Evolutionary conservation across 768 basidiomycete genomes (phyloP).

Genomic region (Podaxis sp.): DNA sequence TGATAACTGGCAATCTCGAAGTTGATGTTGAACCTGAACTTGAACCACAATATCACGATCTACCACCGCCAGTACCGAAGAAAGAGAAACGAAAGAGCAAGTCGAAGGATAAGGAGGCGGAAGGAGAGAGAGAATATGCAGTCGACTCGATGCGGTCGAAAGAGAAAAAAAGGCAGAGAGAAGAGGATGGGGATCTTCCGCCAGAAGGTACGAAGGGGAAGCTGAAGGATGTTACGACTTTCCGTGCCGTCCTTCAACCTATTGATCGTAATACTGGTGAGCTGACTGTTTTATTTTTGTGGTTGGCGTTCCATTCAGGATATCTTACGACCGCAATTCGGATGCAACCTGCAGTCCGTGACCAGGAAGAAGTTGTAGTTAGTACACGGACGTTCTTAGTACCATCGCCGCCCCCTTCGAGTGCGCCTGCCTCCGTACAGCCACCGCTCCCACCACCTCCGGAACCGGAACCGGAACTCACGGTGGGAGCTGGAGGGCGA

Average conservation of each 20-base stretch:
- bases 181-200: conserved; percentile 30
- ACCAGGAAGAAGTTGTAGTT: conserved; percentile 14
- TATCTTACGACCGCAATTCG: conserved; percentile 22
- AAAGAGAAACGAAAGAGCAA: conserved; percentile 52
- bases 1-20: conserved; percentile 30
- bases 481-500: conserved; percentile 37
- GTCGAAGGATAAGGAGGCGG: conserved; percentile 36
- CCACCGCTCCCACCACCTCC: conserved; percentile 39
- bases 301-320: conserved; percentile 17
- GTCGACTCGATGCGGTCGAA: conserved; percentile 18
- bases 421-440: conserved; percentile 31
- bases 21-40: conserved; percentile 36
- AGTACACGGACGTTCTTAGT: conserved; percentile 15
- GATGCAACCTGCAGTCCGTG: conserved; percentile 14
- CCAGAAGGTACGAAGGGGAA: conserved; percentile 44
- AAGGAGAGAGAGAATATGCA: conserved; percentile 25
- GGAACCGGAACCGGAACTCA: conserved; percentile 25
- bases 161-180: conserved; percentile 26
- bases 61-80: conserved; percentile 23
- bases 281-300: conserved; percentile 16
- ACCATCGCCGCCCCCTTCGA: conserved; percentile 12
- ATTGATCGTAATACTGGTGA: conserved; percentile 42
- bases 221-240: conserved; percentile 67
- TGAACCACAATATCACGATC: conserved; percentile 18
- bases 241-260: conserved; percentile 43